Conservation (phyloP, 1,284 basidiomycete species). For the Ceratobasidium papillatum region DNA sequence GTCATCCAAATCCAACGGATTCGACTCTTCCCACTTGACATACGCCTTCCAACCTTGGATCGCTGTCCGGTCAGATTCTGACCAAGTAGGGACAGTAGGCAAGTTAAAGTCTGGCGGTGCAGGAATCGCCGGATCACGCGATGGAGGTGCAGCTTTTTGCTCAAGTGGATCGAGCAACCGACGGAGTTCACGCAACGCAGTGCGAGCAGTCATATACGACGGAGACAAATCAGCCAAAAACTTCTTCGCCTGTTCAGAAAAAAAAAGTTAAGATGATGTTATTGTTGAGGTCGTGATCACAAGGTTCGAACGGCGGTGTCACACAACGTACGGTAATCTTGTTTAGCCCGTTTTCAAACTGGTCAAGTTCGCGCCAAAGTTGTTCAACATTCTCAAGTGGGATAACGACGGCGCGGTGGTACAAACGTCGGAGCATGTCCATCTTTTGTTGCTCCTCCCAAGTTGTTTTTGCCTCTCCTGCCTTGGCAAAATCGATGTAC, state of each 20-base stretch:
- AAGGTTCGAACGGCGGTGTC: conserved; percentile 23
- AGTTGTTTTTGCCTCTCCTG: conserved; percentile 77
- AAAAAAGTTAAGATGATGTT: neutral
- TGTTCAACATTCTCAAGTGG: conserved; percentile 93
- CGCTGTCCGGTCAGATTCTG: conserved; percentile 72
- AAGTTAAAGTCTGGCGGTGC: conserved; percentile 62
- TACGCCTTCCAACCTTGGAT: conserved; percentile 91
- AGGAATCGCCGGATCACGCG: conserved; percentile 48
- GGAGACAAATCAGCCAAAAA: conserved; percentile 87
- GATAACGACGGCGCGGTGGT: conserved; percentile 92
- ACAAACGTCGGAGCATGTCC: conserved; percentile 90
- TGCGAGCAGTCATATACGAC: conserved; percentile 92
- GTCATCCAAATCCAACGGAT: conserved; percentile 93
- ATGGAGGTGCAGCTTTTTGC: conserved; percentile 49
- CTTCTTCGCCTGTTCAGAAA: conserved; percentile 78
- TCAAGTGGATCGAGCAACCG: conserved; percentile 68
- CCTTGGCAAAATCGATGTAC: conserved; percentile 83
- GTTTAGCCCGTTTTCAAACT: conserved; percentile 91
- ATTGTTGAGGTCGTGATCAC: conserved; percentile 15
- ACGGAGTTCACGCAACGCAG: conserved; percentile 84
- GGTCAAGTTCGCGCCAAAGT: conserved; percentile 95
- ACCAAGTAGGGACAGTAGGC: conserved; percentile 79
- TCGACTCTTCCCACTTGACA: conserved; percentile 94
- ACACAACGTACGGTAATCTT: conserved; percentile 74
- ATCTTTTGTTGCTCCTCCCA: conserved; percentile 98